Base-by-base conservation (phyloP, 768 basidiomycete genomes). In the Mycena haematopus region DNA sequence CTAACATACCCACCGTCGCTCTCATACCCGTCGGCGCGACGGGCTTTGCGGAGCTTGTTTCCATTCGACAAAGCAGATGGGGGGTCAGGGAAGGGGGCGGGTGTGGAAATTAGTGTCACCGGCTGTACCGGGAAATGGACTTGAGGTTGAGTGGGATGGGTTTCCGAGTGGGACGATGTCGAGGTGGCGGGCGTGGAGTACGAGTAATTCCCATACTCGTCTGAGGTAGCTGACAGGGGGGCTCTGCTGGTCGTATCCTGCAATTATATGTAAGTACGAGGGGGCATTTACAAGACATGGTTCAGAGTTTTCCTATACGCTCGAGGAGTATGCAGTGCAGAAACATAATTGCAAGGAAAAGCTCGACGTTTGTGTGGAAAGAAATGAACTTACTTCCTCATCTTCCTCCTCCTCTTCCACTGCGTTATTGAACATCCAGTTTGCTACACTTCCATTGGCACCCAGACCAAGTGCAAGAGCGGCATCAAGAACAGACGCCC, bases 401-500 rank as follows among this genome's bases (percentile, higher is more conserved):
- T 79, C 80, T 53, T 87, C 87, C 17, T 85, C 84, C 59, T 86
- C 88, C 62, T 83, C 87, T 44, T 79, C 77, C 27, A 84, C 66
- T 1, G 86, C 75, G 49, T 87, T 85, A 60, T 84, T 86, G 73
- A 91, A 91, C 71, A 92, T 89, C 86, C 90, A 90, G 63, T 87
- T 78, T 6, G 88, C 82, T 21, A 91, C 84, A 27, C 84, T 79
- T 19, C 81, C 77, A 63, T 83, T 89, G 35, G 75, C 80, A 33
- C 83, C 82, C 21, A 91, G 71, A 3, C 90, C 90, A 14, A 92
- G 82, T 70, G 89, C 78, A 40, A 91, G 79, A 8, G 90, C 90
- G 8, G 81, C 87, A 69, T 92, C 89, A 42, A 91, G 82, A 24
- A 92, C 89, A 17, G 89, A 91, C 1, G 90, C 89, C 17, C 90